Percentiles rank a stretch among this genome's conserved stretches.
Conservation (phyloP, 345 rosid species). For the Pistacia integerrima region DNA sequence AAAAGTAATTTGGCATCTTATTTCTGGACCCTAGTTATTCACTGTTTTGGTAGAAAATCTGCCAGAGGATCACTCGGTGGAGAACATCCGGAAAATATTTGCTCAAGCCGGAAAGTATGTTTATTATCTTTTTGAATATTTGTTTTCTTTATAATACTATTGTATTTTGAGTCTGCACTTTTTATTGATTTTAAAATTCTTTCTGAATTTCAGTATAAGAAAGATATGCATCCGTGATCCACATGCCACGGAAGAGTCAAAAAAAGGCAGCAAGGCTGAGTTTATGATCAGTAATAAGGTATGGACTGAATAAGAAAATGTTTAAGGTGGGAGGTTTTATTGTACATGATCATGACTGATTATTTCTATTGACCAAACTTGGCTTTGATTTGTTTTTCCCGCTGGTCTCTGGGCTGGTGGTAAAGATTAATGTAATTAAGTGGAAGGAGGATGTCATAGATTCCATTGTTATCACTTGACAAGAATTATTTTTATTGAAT, state of each 20-base stretch:
- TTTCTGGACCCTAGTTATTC: slow-evolving; percentile 57
- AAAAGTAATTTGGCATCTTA: slow-evolving; percentile 25
- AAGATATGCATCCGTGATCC: slow-evolving; percentile 58
- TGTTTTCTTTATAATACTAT: neutral
- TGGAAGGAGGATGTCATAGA: neutral
- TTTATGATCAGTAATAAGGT: slow-evolving; percentile 62
- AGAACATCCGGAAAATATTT: slow-evolving; percentile 65
- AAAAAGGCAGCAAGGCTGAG: slow-evolving; percentile 56
- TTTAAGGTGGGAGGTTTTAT: slow-evolving; percentile 6
- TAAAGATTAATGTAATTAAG: neutral
- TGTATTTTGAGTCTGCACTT: slow-evolving; percentile 16
- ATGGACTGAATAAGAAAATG: slow-evolving; percentile 16
- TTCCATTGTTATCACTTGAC: neutral
- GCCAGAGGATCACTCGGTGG: slow-evolving; percentile 82
- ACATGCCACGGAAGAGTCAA: slow-evolving; percentile 55
- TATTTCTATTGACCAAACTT: neutral
- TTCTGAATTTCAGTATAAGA: slow-evolving; percentile 52
- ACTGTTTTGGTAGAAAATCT: slow-evolving; percentile 94
- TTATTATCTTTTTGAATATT: slow-evolving; percentile 10
- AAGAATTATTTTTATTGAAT: neutral
- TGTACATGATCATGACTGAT: neutral
- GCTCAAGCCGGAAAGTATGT: slow-evolving; percentile 79
- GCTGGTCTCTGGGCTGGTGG: neutral
- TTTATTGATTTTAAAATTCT: neutral
- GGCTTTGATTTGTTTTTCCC: neutral